Percentiles rank a stretch among this genome's conserved stretches.
Conservation (phyloP, 2,329 filamentous ascomycete genomes). For the Didymella pinodella region DNA sequence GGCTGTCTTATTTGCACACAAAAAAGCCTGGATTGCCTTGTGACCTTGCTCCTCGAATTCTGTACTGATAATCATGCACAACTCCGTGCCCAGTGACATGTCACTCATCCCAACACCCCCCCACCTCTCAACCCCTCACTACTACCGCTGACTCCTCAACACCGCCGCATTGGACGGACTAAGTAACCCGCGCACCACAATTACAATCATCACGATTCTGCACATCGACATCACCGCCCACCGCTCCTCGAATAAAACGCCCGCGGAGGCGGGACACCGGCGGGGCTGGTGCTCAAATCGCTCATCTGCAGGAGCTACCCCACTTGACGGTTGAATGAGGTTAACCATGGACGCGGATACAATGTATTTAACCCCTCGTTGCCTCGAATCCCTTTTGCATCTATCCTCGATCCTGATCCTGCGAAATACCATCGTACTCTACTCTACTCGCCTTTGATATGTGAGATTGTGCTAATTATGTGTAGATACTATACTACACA, state of each 20-base stretch:
- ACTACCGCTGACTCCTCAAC: not conserved
- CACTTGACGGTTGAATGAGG: constrained; percentile 39
- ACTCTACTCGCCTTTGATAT: constrained; percentile 20
- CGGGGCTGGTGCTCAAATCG: constrained; percentile 8
- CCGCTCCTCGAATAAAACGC: constrained; percentile 12
- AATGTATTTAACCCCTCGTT: constrained; percentile 31
- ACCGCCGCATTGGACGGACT: not conserved
- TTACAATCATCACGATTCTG: not conserved
- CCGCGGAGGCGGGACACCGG: not conserved
- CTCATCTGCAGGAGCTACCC: constrained; percentile 35
- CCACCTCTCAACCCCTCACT: not conserved
- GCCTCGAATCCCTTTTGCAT: constrained; percentile 2
- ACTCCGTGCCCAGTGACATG: not conserved
- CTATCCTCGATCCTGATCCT: not conserved
- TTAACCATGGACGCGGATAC: constrained; percentile 17
- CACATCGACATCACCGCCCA: constrained; percentile 9
- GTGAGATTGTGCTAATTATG: constrained; percentile 30
- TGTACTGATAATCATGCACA: not conserved
- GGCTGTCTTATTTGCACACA: no score
- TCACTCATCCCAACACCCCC: not conserved
- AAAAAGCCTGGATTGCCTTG: not conserved
- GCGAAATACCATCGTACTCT: constrained; percentile 13
- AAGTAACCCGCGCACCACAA: not conserved
- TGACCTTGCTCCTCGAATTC: not conserved
- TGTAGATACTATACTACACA: constrained; percentile 31